Percentiles rank a stretch among this genome's conserved stretches.
Evolutionary conservation across 352 stramenopile species (phyloP).

Genomic region (Pythium volutum): DNA sequence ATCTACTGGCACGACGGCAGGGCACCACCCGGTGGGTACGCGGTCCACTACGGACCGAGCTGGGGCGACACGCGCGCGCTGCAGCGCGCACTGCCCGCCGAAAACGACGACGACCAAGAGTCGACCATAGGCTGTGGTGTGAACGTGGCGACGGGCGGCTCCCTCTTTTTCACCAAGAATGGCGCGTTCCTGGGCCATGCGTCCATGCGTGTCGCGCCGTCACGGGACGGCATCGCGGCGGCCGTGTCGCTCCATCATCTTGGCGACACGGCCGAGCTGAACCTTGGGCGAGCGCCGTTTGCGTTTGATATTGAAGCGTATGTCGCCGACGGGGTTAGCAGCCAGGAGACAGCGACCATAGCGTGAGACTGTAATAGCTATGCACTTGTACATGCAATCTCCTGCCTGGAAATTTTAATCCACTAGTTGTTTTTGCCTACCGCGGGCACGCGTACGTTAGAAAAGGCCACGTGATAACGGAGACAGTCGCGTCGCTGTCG

Average conservation of each 20-base stretch:
- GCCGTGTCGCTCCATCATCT: slow-evolving; percentile 37
- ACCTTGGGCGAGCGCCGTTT: slow-evolving; percentile 30
- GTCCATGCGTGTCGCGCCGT: slow-evolving; percentile 3
- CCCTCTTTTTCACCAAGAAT: slow-evolving; percentile 40
- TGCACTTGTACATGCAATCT: no score
- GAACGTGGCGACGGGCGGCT: slow-evolving; percentile 1
- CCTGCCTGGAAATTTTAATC: not conserved
- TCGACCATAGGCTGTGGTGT: slow-evolving; percentile 33
- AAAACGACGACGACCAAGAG: not conserved
- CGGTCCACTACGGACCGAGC: slow-evolving; percentile 17
- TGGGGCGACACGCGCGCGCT: slow-evolving; percentile 20
- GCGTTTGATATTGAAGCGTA: slow-evolving; percentile 33
- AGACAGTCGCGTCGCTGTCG: slow-evolving; percentile 37
- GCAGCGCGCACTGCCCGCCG: not conserved
- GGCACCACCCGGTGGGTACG: slow-evolving; percentile 11
- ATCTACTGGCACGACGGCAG: slow-evolving; percentile 33
- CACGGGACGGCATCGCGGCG: slow-evolving; percentile 15
- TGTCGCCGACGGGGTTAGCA: not conserved
- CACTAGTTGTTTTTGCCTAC: not conserved
- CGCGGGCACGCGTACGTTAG: slow-evolving; percentile 26
- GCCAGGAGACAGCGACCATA: no score
- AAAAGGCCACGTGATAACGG: slow-evolving; percentile 47
- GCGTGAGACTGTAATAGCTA: no score
- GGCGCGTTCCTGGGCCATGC: slow-evolving; percentile 27
- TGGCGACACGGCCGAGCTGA: slow-evolving; percentile 34